A percentile compares a stretch with the other conserved stretches of the same genome.
phyloP scores from a whole-genome alignment of 148 eudicot genomes.

The Bassia scoparia region DNA sequence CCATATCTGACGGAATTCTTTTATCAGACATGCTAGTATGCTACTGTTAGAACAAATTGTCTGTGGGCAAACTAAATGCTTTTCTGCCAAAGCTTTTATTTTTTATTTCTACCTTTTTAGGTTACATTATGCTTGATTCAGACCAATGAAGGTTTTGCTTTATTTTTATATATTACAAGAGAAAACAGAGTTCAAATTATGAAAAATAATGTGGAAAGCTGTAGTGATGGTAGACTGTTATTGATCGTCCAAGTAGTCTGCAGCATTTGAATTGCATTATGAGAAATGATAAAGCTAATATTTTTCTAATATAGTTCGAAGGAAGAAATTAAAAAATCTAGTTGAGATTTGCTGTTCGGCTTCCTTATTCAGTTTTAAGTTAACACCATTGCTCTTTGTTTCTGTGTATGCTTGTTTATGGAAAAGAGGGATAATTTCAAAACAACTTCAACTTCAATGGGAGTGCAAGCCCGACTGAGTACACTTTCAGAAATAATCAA shows the following conservation, averaged over 20 bases:
- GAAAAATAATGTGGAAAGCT: not conserved
- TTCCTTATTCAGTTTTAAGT: slow-evolving; percentile 5
- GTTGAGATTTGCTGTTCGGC: not conserved
- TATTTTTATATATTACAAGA: not conserved
- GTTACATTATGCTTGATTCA: not conserved
- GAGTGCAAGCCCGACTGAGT: slow-evolving; percentile 81
- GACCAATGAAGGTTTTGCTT: not conserved
- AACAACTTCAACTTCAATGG: slow-evolving; percentile 65
- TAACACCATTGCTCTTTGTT: slow-evolving; percentile 17
- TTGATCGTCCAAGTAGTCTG: not conserved
- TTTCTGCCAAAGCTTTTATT: not conserved
- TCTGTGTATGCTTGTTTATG: slow-evolving; percentile 25
- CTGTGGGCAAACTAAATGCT: not conserved
- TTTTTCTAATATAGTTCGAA: not conserved
- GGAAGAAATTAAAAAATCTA: not conserved
- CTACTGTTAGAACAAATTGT: not conserved
- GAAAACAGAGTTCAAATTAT: not conserved
- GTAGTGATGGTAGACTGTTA: not conserved
- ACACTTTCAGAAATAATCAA: slow-evolving; percentile 73
- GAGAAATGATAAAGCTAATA: no score
- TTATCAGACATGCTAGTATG: not conserved
- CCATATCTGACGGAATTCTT: not conserved
- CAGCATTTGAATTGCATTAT: not conserved
- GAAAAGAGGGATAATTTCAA: slow-evolving; percentile 83
- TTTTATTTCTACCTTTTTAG: no score